A percentile compares a stretch with the other conserved stretches of the same genome.
Evolutionary conservation across 2,329 filamentous ascomycete species (phyloP).

Genomic region (Sporothrix pallida): DNA sequence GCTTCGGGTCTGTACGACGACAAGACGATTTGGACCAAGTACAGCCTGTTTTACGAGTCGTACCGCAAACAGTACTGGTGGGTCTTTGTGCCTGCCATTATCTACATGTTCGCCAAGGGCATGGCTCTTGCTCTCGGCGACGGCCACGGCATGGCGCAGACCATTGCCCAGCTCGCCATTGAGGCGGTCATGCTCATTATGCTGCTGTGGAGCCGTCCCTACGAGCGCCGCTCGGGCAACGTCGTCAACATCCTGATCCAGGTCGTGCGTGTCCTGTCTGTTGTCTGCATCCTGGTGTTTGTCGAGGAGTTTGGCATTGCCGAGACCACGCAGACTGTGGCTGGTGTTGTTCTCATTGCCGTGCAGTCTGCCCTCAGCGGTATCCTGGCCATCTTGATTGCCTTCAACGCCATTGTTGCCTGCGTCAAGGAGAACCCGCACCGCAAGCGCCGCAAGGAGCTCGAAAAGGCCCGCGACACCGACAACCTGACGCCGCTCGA

Average conservation of each 20-base stretch:
- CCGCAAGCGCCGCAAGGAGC: constrained; percentile 83
- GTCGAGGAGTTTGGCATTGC: constrained; percentile 89
- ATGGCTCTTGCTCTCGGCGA: constrained; percentile 83
- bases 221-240: constrained; percentile 83
- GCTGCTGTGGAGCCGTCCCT: constrained; percentile 84
- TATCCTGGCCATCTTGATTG: constrained; percentile 82
- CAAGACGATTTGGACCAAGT: constrained; percentile 90
- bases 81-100: constrained; percentile 86
- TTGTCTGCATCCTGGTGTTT: constrained; percentile 88
- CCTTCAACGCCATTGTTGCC: constrained; percentile 83
- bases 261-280: constrained; percentile 84
- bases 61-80: constrained; percentile 97
- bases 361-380: constrained; percentile 85
- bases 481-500: constrained; percentile 87
- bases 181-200: constrained; percentile 80
- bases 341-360: constrained; percentile 90
- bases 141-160: constrained; percentile 83
- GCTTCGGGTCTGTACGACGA: constrained; percentile 78
- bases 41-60: constrained; percentile 95
- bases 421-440: constrained; percentile 90
- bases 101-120: constrained; percentile 91
- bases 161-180: constrained; percentile 77
- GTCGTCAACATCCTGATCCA: constrained; percentile 94
- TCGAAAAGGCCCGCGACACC: constrained; percentile 78
- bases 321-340: constrained; percentile 92